phyloP scores from a whole-genome alignment of 2,329 filamentous ascomycete genomes.

The Fusarium euwallaceae region DNA sequence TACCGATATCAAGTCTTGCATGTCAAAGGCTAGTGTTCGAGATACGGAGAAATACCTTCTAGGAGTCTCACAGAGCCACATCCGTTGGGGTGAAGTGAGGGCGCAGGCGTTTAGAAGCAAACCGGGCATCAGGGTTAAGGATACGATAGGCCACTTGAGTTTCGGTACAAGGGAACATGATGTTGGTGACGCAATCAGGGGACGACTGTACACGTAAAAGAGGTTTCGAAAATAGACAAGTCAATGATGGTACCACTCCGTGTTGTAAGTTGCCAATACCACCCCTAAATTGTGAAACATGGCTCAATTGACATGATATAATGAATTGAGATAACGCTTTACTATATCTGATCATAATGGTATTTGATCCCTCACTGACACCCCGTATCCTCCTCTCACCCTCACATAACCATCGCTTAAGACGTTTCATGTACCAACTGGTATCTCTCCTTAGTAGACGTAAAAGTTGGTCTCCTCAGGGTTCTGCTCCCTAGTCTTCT shows the following conservation, averaged over 20 bases:
- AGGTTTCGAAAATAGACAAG: neutral
- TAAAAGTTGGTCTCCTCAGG: constrained; percentile 46
- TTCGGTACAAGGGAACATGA: neutral
- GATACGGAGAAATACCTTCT: neutral
- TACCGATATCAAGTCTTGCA: neutral
- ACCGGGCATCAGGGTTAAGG: neutral
- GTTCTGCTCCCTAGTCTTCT: constrained; percentile 46
- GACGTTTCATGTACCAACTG: neutral
- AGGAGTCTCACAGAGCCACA: neutral
- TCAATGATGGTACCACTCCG: neutral
- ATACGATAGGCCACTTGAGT: neutral
- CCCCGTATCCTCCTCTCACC: neutral
- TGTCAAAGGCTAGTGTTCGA: too few species aligned
- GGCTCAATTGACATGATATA: neutral
- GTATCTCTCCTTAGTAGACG: constrained; percentile 40
- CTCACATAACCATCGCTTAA: neutral
- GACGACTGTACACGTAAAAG: neutral
- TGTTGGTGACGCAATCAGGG: neutral
- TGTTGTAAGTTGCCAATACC: too few species aligned
- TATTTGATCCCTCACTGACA: neutral
- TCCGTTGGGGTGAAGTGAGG: neutral
- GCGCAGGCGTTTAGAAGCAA: neutral
- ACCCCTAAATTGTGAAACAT: neutral
- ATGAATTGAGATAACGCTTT: neutral
- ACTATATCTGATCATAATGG: neutral